These are phyloP conservation scores for Apiotrichum veenhuisii DNA, from an alignment of 1,284 basidiomycete genomes.

Conservation along the genomic window DNA sequence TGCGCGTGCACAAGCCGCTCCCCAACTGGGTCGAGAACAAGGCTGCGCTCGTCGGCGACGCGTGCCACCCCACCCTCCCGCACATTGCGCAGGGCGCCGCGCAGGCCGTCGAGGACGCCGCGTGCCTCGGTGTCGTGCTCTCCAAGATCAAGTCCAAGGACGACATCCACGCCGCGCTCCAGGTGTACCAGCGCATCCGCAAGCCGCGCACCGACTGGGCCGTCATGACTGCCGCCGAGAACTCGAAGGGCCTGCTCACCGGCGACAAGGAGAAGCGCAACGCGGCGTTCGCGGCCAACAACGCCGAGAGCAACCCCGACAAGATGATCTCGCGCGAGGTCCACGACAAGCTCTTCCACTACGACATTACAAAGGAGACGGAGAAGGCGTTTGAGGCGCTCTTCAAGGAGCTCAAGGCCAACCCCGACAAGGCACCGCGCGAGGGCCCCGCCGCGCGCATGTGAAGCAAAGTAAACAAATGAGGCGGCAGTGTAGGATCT, in stretches of 20 bases:
- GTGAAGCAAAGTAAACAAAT: neutral
- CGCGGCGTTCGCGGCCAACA: slow-evolving; percentile 24
- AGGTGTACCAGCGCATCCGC: slow-evolving; percentile 43
- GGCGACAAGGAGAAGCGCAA: slow-evolving; percentile 30
- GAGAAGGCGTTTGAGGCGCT: slow-evolving; percentile 24
- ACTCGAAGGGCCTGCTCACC: slow-evolving; percentile 45
- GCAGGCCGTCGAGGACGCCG: slow-evolving; percentile 48
- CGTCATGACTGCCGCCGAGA: slow-evolving; percentile 40
- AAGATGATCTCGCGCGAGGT: slow-evolving; percentile 49
- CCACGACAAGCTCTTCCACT: slow-evolving; percentile 29
- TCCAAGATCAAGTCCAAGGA: slow-evolving; percentile 35
- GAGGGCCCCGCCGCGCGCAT: neutral
- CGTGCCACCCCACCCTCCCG: slow-evolving; percentile 44
- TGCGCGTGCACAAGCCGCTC: slow-evolving; percentile 44
- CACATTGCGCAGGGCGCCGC: slow-evolving; percentile 48
- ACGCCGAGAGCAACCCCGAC: slow-evolving; percentile 44
- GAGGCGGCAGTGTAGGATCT: neutral
- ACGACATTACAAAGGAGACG: slow-evolving; percentile 28
- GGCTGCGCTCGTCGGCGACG: slow-evolving; percentile 36
- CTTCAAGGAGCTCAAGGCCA: neutral
- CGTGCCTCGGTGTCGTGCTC: slow-evolving; percentile 43
- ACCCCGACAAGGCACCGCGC: too few species aligned
- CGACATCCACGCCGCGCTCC: slow-evolving; percentile 41
- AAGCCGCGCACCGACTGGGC: slow-evolving; percentile 48
- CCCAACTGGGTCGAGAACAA: slow-evolving; percentile 43